A percentile compares a stretch with the other conserved stretches of the same genome.
Conservation (phyloP, 2,329 filamentous ascomycete species). For the Hypomyces rosellus region DNA sequence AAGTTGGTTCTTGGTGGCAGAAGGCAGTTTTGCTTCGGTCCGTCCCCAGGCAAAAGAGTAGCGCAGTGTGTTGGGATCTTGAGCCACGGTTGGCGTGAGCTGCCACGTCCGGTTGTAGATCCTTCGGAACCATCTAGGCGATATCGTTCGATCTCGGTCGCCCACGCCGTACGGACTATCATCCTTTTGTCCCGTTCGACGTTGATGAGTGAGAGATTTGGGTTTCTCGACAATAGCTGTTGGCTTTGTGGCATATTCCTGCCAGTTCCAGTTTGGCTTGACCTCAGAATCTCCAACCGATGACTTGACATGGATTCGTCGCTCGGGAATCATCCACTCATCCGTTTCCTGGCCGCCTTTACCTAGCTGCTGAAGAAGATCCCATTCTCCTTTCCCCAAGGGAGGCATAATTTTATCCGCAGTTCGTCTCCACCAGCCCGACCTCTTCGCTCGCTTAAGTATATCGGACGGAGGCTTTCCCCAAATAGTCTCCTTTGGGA, state of each 20-base stretch:
- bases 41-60: slow-evolving; percentile 43
- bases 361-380: slow-evolving; percentile 43
- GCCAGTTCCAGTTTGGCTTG: slow-evolving; percentile 35
- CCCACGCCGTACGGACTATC: slow-evolving; percentile 32
- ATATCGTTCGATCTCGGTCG: slow-evolving; percentile 27
- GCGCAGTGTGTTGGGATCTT: slow-evolving; percentile 23
- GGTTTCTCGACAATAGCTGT: slow-evolving; percentile 33
- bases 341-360: slow-evolving; percentile 30
- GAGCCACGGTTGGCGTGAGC: slow-evolving; percentile 36
- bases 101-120: slow-evolving; percentile 42
- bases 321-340: slow-evolving; percentile 33
- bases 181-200: slow-evolving; percentile 30
- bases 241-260: slow-evolving; percentile 33
- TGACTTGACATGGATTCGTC: slow-evolving; percentile 19
- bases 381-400: slow-evolving; percentile 48
- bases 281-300: not conserved
- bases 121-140: slow-evolving; percentile 39
- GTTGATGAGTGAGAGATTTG: slow-evolving; percentile 25
- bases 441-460: slow-evolving; percentile 36
- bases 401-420: slow-evolving; percentile 48
- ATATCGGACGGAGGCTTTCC: slow-evolving; percentile 37
- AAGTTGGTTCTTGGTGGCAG: slow-evolving; percentile 28
- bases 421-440: slow-evolving; percentile 41
- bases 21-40: slow-evolving; percentile 19
- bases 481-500: slow-evolving; percentile 44